These are phyloP conservation scores for Calonectria hongkongensis DNA, from an alignment of 2,329 filamentous ascomycete genomes.

Conservation along the genomic window DNA sequence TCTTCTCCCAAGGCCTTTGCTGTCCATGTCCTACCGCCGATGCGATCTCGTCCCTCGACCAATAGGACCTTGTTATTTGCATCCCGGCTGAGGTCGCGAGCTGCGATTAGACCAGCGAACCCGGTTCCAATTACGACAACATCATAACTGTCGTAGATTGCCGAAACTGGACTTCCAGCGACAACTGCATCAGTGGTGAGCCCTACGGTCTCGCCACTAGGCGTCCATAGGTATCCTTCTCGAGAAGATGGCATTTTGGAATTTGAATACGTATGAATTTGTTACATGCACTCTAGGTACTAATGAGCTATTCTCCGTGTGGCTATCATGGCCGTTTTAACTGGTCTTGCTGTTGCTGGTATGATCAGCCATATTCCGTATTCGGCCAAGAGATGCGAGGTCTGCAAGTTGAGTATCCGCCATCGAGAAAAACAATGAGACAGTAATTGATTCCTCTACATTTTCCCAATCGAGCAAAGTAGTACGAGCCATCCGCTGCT, in stretches of 20 bases:
- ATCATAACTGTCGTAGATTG: constrained; percentile 35
- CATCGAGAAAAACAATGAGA: not conserved
- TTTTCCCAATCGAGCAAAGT: not conserved
- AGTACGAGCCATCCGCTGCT: not conserved
- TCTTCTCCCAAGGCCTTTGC: constrained; percentile 57
- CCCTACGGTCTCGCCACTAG: constrained; percentile 3
- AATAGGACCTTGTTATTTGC: constrained; percentile 52
- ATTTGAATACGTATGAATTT: not conserved
- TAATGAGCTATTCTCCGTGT: not conserved
- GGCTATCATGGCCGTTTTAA: not conserved
- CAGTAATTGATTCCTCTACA: not conserved
- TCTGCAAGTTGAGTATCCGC: fast-evolving
- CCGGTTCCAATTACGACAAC: constrained; percentile 52
- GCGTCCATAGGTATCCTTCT: constrained; percentile 46
- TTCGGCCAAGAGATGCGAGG: not conserved
- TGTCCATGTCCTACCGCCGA: constrained; percentile 65
- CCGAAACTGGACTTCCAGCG: not conserved
- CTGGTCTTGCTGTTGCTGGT: not conserved
- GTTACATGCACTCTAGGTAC: not conserved
- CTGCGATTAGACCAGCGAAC: constrained; percentile 57
- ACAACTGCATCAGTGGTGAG: constrained; percentile 43
- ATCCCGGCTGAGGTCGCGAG: constrained; percentile 48
- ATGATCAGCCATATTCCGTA: not conserved
- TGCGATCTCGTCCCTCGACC: constrained; percentile 63
- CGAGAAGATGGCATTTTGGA: constrained; percentile 36